Percentiles rank a stretch among this genome's conserved stretches.
These are phyloP conservation scores for Ganoderma lucidum DNA, from an alignment of 1,284 basidiomycete species.

Conservation along the genomic window DNA sequence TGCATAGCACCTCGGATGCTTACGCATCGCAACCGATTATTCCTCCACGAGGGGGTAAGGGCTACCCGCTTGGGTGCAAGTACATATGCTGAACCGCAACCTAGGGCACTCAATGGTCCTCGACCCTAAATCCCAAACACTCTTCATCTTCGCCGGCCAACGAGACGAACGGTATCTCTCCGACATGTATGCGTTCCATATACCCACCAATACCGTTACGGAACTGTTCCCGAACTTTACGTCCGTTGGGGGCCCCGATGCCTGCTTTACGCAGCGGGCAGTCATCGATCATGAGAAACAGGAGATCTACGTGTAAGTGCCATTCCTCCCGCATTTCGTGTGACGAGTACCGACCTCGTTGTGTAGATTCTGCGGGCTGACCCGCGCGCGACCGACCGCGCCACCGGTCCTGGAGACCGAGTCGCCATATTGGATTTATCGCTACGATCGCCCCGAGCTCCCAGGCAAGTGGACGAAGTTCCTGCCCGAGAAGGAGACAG, in stretches of 20 bases:
- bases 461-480: conserved; percentile 74
- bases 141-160: conserved; percentile 79
- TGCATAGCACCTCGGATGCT: conserved; percentile 29
- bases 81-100: background rate
- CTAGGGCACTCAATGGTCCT: conserved; percentile 82
- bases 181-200: conserved; percentile 79
- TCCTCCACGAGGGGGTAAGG: conserved; percentile 66
- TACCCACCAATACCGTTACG: conserved; percentile 61
- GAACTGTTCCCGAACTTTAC: conserved; percentile 71
- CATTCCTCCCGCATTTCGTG: conserved; percentile 8
- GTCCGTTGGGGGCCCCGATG: conserved; percentile 64
- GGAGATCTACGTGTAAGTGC: conserved; percentile 77
- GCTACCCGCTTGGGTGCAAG: background rate
- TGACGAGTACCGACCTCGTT: background rate
- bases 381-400: conserved; percentile 48
- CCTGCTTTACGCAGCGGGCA: conserved; percentile 75
- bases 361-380: conserved; percentile 66
- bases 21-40: conserved; percentile 43
- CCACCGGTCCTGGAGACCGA: conserved; percentile 56
- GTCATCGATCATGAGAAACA: conserved; percentile 67
- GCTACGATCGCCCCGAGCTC: conserved; percentile 54
- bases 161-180: conserved; percentile 68
- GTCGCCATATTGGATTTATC: conserved; percentile 69
- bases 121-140: conserved; percentile 60
- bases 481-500: conserved; percentile 43